These are phyloP conservation scores for Jaenimonas drosophilae DNA, from an alignment of 208 protist genomes.

Conservation along the genomic window DNA sequence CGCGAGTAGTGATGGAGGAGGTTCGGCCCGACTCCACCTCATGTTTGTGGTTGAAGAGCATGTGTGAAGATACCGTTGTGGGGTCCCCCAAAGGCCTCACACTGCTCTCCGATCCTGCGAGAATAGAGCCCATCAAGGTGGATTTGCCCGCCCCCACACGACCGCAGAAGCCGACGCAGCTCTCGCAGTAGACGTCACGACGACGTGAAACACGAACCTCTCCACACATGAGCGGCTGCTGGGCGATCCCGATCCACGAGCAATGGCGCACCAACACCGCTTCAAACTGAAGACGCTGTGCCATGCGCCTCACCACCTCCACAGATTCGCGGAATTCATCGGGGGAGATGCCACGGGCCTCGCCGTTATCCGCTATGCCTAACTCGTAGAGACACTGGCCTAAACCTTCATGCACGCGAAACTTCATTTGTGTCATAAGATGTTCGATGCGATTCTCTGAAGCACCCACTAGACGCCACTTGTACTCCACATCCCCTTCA, in stretches of 20 bases:
- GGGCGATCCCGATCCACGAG: constrained; percentile 3
- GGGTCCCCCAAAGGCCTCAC: too few relatives aligned
- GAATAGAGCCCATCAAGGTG: constrained; percentile 69
- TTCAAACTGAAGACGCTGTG: constrained; percentile 43
- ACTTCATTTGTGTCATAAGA: constrained; percentile 93
- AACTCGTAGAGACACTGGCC: constrained; percentile 93
- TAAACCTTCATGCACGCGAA: constrained; percentile 85
- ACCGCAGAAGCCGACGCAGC: constrained; percentile 85
- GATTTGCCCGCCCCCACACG: constrained; percentile 78
- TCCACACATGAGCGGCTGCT: neutral
- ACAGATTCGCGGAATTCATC: constrained; percentile 78
- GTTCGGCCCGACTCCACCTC: constrained; percentile 92
- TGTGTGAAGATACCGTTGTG: too few relatives aligned
- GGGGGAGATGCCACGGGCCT: constrained; percentile 55
- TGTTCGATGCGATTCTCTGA: constrained; percentile 82
- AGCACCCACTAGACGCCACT: constrained; percentile 87
- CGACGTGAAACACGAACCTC: neutral
- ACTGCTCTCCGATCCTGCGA: constrained; percentile 12
- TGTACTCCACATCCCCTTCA: constrained; percentile 95
- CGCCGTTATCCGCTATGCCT: constrained; percentile 89
- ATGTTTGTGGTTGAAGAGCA: constrained; percentile 94
- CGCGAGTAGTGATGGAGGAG: constrained; percentile 86
- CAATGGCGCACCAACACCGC: constrained; percentile 49
- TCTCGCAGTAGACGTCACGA: neutral
- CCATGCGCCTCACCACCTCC: constrained; percentile 68